phyloP scores from a whole-genome alignment of 345 rosid species.

The Microcos paniculata region DNA sequence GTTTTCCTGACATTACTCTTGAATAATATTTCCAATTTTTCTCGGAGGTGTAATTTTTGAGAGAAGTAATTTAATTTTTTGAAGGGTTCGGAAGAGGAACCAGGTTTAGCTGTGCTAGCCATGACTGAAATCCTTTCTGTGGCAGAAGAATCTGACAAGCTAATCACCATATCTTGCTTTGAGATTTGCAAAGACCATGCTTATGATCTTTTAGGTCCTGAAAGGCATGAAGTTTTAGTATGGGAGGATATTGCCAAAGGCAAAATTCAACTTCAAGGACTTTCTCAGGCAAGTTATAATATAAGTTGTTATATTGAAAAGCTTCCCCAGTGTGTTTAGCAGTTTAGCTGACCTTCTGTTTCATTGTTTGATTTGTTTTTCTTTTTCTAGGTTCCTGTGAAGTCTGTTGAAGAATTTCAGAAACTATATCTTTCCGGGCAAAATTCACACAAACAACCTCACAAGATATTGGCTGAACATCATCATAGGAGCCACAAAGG shows the following conservation, averaged over 20 bases:
- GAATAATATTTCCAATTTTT: not conserved
- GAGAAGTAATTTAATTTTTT: slow-evolving; percentile 9
- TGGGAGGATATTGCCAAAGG: slow-evolving; percentile 54
- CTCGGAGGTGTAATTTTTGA: not conserved
- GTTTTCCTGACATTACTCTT: not conserved
- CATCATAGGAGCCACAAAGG: slow-evolving; percentile 51
- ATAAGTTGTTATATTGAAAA: not conserved
- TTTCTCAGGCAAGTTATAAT: slow-evolving; percentile 59
- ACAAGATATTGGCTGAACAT: slow-evolving; percentile 34
- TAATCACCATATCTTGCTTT: slow-evolving; percentile 41
- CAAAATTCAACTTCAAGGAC: slow-evolving; percentile 66
- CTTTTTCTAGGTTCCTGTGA: slow-evolving; percentile 50
- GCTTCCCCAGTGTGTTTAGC: not conserved
- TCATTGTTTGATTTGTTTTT: not conserved
- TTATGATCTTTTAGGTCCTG: slow-evolving; percentile 49
- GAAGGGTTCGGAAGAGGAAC: slow-evolving; percentile 58
- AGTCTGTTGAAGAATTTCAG: slow-evolving; percentile 50
- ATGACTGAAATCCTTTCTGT: slow-evolving; percentile 44
- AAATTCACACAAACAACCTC: slow-evolving; percentile 25
- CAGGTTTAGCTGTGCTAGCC: slow-evolving; percentile 48
- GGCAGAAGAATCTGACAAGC: slow-evolving; percentile 39
- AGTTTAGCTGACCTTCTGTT: slow-evolving; percentile 11
- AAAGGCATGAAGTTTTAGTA: slow-evolving; percentile 39
- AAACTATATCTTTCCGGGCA: slow-evolving; percentile 34
- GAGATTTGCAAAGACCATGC: slow-evolving; percentile 57